phyloP scores from a whole-genome alignment of 2,329 filamentous ascomycete genomes.

The Rutstroemia sp. region DNA sequence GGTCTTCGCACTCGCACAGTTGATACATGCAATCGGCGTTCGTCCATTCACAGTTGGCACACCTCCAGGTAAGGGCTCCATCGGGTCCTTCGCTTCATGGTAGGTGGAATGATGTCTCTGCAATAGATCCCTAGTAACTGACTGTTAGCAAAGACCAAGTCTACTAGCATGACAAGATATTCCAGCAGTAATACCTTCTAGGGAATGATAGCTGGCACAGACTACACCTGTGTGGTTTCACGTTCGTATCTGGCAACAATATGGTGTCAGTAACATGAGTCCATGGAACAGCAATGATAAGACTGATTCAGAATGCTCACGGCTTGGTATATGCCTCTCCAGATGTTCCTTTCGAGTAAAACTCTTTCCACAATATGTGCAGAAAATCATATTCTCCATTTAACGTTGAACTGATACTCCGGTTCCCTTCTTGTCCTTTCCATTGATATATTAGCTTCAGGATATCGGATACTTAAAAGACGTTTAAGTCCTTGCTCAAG shows the following conservation, averaged over 20 bases:
- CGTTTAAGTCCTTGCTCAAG: neutral
- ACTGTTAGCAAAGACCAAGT: constrained; percentile 18
- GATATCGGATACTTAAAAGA: neutral
- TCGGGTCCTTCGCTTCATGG: constrained; percentile 41
- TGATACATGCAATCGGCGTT: constrained; percentile 42
- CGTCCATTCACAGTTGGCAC: constrained; percentile 34
- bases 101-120: constrained; percentile 45
- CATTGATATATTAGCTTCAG: constrained; percentile 1
- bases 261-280: neutral
- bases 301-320: constrained; percentile 31
- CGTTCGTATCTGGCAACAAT: constrained; percentile 40
- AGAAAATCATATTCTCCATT: constrained; percentile 36
- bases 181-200: constrained; percentile 33
- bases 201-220: constrained; percentile 43
- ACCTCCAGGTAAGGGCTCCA: constrained; percentile 37
- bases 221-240: constrained; percentile 45
- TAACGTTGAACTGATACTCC: neutral
- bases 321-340: constrained; percentile 46
- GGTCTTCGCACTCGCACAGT: constrained; percentile 44
- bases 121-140: constrained; percentile 36
- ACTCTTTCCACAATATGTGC: constrained; percentile 46
- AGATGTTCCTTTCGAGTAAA: constrained; percentile 50
- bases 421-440: neutral
- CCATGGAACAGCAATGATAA: neutral
- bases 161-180: neutral